Evolutionary conservation across 352 stramenopile species (phyloP), one percentile per base, ranked within the genome.

Genomic region (Blastocystis sp.): DNA sequence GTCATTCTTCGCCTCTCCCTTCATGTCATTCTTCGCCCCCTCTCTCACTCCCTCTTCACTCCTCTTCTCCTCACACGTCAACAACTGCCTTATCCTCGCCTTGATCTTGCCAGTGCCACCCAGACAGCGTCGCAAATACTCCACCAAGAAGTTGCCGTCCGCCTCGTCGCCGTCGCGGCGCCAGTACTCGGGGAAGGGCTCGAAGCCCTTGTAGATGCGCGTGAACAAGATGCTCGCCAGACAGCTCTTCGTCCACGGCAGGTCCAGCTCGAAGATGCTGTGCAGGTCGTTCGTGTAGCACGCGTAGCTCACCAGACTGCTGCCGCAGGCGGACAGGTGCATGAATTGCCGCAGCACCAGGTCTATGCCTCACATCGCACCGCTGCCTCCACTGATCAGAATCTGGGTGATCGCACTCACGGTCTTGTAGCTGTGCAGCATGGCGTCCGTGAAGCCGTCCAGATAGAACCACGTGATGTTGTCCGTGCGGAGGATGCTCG

Each of bases 191-290:
- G 28, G 21, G 11, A 45, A 54, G 21, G 71, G 71, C 28, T 81
- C 28, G 52, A 81, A 81, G 34, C 71, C 71, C n/a, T 81, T 81
- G 7, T 4, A 64, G 3, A 81, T 34, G 38, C 71, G 71, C 38
- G 71, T 63, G 52, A 81, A 81, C 14, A 81, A 45, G 3, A 81
- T 81, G 52, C 64, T 66, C 14, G 71, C 71, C 14, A 81, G 40
- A 19, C 66, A 81, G 3, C 48, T 21, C 48, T 81, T 81, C 24
- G 54, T 59, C 71, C 71, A 81, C 7, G 71, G 71, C 21, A 81
- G 71, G 43, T 81, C 54, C 57, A 81, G 43, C 19, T 52, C 71
- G 42, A 81, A 81, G 28, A 81, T 81, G 66, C 38, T 63, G 43
- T 54, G 43, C 9, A 81, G 28, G 60, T 81, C 71, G 10, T 81